These are phyloP conservation scores for Hippophae gyantsensis DNA, from an alignment of 306 rosid genomes.

Conservation along the genomic window DNA sequence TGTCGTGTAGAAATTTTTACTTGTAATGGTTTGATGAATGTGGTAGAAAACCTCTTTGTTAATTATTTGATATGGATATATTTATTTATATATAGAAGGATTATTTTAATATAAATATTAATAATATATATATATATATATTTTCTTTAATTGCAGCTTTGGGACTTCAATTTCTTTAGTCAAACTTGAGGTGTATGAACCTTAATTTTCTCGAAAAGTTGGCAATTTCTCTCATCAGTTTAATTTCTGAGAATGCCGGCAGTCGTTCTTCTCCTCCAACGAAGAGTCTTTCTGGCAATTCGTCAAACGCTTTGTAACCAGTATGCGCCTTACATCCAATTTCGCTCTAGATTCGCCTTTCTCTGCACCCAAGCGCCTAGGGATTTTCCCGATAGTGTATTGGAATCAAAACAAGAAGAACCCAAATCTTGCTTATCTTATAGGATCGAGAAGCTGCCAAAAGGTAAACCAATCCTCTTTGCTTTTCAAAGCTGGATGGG, in stretches of 20 bases:
- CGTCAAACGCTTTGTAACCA: slow-evolving; percentile 46
- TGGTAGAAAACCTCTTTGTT: too few relatives aligned
- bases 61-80: too few relatives aligned
- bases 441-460: slow-evolving; percentile 64
- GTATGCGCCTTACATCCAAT: slow-evolving; percentile 4
- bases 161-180: slow-evolving; percentile 35
- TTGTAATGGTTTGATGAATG: too few relatives aligned
- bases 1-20: slow-evolving; percentile 8
- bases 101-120: too few relatives aligned
- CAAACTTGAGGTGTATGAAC: too few relatives aligned
- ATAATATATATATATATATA: too few relatives aligned
- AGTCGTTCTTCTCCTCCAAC: slow-evolving; percentile 4
- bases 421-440: slow-evolving; percentile 41
- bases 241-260: slow-evolving; percentile 20
- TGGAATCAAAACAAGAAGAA: slow-evolving; percentile 21
- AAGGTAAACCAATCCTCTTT: slow-evolving; percentile 44
- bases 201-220: too few relatives aligned
- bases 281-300: slow-evolving; percentile 39
- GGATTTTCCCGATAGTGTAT: slow-evolving; percentile 4
- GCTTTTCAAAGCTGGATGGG: slow-evolving; percentile 92
- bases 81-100: too few relatives aligned
- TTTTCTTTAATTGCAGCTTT: slow-evolving; percentile 32
- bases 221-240: too few relatives aligned
- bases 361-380: slow-evolving; percentile 42
- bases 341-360: slow-evolving; percentile 16